phyloP scores from a whole-genome alignment of 768 basidiomycete species.

The Termitomyces sp. region DNA sequence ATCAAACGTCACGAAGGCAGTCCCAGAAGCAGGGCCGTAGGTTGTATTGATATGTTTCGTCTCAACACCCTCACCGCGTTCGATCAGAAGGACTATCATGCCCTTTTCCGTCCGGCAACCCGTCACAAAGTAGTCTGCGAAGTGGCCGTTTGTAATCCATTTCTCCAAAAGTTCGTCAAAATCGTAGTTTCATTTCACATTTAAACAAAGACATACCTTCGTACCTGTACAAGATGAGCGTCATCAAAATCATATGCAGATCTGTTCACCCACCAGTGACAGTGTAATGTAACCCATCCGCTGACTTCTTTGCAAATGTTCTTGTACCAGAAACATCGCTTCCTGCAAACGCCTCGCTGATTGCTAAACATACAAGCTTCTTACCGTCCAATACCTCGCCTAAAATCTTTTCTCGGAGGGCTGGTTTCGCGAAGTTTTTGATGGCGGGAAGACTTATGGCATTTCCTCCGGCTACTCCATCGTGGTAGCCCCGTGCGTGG shows the following conservation, averaged over 20 bases:
- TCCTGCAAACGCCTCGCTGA: slow-evolving; percentile 72
- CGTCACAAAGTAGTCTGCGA: slow-evolving; percentile 43
- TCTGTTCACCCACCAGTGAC: slow-evolving; percentile 56
- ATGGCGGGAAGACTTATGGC: slow-evolving; percentile 70
- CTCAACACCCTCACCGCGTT: slow-evolving; percentile 18
- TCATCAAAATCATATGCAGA: slow-evolving; percentile 4
- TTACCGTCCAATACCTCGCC: slow-evolving; percentile 53
- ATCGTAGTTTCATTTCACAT: not conserved
- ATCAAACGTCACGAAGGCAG: slow-evolving; percentile 23
- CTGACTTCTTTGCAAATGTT: slow-evolving; percentile 58
- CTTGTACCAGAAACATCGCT: slow-evolving; percentile 61
- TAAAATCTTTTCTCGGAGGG: slow-evolving; percentile 42
- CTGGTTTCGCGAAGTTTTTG: slow-evolving; percentile 27
- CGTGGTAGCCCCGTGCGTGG: slow-evolving; percentile 60
- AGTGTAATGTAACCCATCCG: slow-evolving; percentile 64
- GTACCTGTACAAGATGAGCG: slow-evolving; percentile 6
- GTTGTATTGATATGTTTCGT: slow-evolving; percentile 23
- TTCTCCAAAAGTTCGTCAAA: slow-evolving; percentile 5
- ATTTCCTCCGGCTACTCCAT: slow-evolving; percentile 59
- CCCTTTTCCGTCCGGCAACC: slow-evolving; percentile 49
- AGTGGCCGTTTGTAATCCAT: slow-evolving; percentile 40
- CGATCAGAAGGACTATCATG: slow-evolving; percentile 13
- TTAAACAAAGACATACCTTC: slow-evolving; percentile 6
- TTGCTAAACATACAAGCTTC: slow-evolving; percentile 71
- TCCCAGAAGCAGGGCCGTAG: slow-evolving; percentile 62